phyloP scores from a whole-genome alignment of 2,329 filamentous ascomycete species.

The Claviceps paspali region DNA sequence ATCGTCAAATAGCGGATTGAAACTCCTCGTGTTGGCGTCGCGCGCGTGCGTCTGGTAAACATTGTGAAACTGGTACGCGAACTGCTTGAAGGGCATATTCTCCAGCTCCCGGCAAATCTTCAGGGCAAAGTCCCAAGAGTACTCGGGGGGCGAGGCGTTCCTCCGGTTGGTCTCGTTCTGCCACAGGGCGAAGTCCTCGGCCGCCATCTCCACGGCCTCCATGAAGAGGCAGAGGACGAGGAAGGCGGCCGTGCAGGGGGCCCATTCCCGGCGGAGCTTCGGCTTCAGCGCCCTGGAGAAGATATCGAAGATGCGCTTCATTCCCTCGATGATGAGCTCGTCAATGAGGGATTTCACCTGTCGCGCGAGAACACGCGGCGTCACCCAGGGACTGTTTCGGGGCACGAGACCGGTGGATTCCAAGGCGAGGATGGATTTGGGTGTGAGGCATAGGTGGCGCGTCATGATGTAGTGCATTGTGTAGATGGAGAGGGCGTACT shows the following conservation, averaged over 20 bases:
- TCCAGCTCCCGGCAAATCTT: conserved; percentile 35
- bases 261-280: conserved; percentile 38
- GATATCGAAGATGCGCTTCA: conserved; percentile 34
- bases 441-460: conserved; percentile 36
- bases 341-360: conserved; percentile 43
- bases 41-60: conserved; percentile 41
- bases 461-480: conserved; percentile 42
- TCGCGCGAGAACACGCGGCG: conserved; percentile 37
- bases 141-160: conserved; percentile 20
- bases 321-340: conserved; percentile 36
- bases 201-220: conserved; percentile 38
- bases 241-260: conserved; percentile 40
- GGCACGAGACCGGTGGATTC: conserved; percentile 26
- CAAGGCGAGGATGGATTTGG: conserved; percentile 25
- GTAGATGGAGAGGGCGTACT: conserved; percentile 37
- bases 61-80: conserved; percentile 44
- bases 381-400: conserved; percentile 29
- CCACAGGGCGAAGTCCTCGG: conserved; percentile 35
- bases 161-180: conserved; percentile 34
- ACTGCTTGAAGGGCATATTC: conserved; percentile 44
- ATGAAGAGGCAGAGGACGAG: conserved; percentile 42
- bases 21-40: conserved; percentile 32
- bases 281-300: conserved; percentile 39
- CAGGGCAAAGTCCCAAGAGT: conserved; percentile 28
- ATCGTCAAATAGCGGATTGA: conserved; percentile 39